Conservation (phyloP, 192 early-diverging fungal species). For the Chytriomyces sp. region DNA sequence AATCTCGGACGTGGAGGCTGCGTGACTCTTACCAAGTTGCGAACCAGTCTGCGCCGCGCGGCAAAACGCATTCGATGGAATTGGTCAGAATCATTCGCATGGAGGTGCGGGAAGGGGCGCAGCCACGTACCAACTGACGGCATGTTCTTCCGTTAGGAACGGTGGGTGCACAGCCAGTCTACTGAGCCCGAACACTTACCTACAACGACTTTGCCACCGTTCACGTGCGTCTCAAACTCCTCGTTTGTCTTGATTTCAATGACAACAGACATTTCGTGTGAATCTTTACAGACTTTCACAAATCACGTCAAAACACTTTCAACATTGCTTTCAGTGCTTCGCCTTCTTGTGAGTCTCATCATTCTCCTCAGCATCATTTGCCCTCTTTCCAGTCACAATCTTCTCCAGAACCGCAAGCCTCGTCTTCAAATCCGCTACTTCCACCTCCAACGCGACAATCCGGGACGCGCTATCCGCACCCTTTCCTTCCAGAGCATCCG, state of each 20-base stretch:
- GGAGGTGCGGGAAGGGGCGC: no score
- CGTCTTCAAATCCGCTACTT: not conserved
- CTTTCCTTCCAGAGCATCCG: not conserved
- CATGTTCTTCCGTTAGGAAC: no score
- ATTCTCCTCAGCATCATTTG: not conserved
- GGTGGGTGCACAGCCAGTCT: not conserved
- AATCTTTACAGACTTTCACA: not conserved
- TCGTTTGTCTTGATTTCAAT: not conserved
- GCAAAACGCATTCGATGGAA: not conserved
- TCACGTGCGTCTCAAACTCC: slow-evolving; percentile 7
- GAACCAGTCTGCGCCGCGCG: slow-evolving; percentile 12
- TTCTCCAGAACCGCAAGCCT: not conserved
- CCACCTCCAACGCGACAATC: not conserved
- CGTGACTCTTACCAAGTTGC: not conserved
- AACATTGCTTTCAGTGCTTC: not conserved
- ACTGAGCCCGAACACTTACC: not conserved
- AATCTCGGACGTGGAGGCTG: not conserved
- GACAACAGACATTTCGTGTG: not conserved
- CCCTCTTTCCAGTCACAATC: not conserved
- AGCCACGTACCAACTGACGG: not conserved
- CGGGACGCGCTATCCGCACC: not conserved
- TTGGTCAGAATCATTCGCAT: not conserved
- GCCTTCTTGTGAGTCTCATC: not conserved
- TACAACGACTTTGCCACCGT: slow-evolving; percentile 7
- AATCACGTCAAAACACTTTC: not conserved